phyloP scores from a whole-genome alignment of 352 stramenopile genomes.

The Pseudoperonospora humuli region DNA sequence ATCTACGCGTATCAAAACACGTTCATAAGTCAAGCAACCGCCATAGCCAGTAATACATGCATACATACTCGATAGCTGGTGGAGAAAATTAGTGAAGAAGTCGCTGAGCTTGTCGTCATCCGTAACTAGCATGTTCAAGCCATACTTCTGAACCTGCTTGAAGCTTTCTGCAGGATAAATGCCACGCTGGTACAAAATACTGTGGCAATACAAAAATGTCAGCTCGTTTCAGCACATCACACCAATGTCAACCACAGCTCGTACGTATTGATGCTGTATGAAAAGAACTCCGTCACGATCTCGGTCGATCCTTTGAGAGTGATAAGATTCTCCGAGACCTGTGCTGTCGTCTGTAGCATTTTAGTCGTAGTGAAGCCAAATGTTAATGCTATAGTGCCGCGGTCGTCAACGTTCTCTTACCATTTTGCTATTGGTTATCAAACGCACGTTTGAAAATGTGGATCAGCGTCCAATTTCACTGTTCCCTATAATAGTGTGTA shows the following conservation, averaged over 20 bases:
- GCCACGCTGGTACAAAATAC: slow-evolving; percentile 92
- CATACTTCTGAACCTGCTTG: slow-evolving; percentile 96
- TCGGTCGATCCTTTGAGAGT: slow-evolving; percentile 98
- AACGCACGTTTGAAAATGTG: no score
- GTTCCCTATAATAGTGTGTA: slow-evolving; percentile 11
- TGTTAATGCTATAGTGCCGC: neutral
- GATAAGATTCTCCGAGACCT: slow-evolving; percentile 90
- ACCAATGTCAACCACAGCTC: neutral
- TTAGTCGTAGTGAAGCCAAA: neutral
- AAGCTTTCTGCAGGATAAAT: slow-evolving; percentile 99
- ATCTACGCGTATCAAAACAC: slow-evolving; percentile 20
- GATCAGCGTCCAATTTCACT: no score
- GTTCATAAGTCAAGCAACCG: neutral
- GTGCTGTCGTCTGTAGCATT: slow-evolving; percentile 43
- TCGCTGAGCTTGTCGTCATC: slow-evolving; percentile 92
- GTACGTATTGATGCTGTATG: slow-evolving; percentile 97
- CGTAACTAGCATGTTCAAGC: slow-evolving; percentile 96
- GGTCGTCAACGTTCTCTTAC: slow-evolving; percentile 1
- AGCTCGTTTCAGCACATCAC: slow-evolving; percentile 2
- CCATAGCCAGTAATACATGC: neutral
- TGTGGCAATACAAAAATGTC: slow-evolving; percentile 16
- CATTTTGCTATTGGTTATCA: no score
- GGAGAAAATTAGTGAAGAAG: slow-evolving; percentile 94
- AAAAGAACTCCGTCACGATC: slow-evolving; percentile 99
- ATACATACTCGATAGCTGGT: slow-evolving; percentile 77